Conservation (phyloP, 441 rosid genomes). For the Euphorbia schlechtendalii region DNA sequence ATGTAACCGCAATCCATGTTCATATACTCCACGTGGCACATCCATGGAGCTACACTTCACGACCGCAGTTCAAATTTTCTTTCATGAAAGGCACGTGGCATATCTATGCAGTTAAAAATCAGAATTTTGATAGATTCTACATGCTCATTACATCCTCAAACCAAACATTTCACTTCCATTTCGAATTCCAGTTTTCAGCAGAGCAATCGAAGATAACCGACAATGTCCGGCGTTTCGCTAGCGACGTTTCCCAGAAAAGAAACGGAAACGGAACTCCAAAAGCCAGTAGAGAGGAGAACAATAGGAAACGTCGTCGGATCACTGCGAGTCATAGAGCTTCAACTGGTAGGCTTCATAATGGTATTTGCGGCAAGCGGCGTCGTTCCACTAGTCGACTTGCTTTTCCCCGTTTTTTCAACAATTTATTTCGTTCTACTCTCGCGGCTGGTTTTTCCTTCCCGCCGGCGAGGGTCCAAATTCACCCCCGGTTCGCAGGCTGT, state of each 20-base stretch:
- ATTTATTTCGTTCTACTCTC: slow-evolving; percentile 60
- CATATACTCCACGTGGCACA: slow-evolving; percentile 8
- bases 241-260: slow-evolving; percentile 43
- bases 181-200: no score
- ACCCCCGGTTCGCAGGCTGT: slow-evolving; percentile 39
- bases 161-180: no score
- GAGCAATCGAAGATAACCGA: no score
- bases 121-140: no score
- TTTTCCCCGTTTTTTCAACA: slow-evolving; percentile 70
- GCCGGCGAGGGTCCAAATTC: slow-evolving; percentile 11
- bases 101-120: no score
- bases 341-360: slow-evolving; percentile 74
- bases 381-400: slow-evolving; percentile 70
- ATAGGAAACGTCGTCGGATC: slow-evolving; percentile 66
- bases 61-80: not conserved
- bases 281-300: slow-evolving; percentile 4
- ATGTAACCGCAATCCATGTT: not conserved
- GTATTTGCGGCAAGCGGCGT: slow-evolving; percentile 85
- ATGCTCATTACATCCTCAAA: no score
- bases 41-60: not conserved
- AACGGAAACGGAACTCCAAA: slow-evolving; percentile 19
- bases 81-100: no score
- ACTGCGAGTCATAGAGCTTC: slow-evolving; percentile 68
- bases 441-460: slow-evolving; percentile 62
- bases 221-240: slow-evolving; percentile 75